Evolutionary conservation across 139 green algal species (phyloP).

Genomic region (Chlorella sp.): DNA sequence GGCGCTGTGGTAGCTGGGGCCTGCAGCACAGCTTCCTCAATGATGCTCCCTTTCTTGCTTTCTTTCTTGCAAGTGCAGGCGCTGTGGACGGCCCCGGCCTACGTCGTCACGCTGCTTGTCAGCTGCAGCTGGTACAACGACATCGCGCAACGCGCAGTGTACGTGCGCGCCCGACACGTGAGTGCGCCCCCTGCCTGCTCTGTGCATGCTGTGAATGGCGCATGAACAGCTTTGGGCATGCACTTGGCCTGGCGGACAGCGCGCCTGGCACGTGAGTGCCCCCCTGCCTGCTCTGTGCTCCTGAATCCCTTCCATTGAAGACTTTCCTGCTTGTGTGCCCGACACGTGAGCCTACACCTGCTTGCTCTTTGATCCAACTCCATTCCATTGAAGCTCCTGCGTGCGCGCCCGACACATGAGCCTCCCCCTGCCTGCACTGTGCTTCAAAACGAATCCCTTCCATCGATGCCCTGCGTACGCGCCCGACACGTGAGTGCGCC

Average conservation of each 20-base stretch:
- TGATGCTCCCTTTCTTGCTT: too few relatives aligned
- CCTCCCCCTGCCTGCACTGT: too few relatives aligned
- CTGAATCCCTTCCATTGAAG: too few relatives aligned
- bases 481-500: neutral
- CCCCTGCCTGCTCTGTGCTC: neutral
- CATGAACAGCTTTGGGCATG: neutral
- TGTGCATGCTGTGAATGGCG: neutral
- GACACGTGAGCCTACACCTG: neutral
- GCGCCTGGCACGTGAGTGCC: neutral
- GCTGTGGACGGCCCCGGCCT: conserved; percentile 71
- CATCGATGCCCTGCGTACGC: too few relatives aligned
- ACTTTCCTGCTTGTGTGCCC: neutral
- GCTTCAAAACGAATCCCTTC: too few relatives aligned
- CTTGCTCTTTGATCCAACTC: too few relatives aligned
- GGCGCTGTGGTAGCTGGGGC: too few relatives aligned
- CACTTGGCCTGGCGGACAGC: neutral
- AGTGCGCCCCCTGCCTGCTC: neutral
- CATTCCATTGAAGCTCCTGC: too few relatives aligned
- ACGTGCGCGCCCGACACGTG: conserved; percentile 12
- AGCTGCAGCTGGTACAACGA: conserved; percentile 69
- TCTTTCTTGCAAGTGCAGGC: conserved; percentile 10
- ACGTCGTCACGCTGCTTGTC: conserved; percentile 57
- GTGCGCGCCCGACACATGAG: too few relatives aligned
- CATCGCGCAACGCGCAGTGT: conserved; percentile 36
- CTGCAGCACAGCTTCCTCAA: too few relatives aligned